These are phyloP conservation scores for Trematosphaeria pertusa DNA, from an alignment of 2,329 filamentous ascomycete genomes.

Conservation along the genomic window DNA sequence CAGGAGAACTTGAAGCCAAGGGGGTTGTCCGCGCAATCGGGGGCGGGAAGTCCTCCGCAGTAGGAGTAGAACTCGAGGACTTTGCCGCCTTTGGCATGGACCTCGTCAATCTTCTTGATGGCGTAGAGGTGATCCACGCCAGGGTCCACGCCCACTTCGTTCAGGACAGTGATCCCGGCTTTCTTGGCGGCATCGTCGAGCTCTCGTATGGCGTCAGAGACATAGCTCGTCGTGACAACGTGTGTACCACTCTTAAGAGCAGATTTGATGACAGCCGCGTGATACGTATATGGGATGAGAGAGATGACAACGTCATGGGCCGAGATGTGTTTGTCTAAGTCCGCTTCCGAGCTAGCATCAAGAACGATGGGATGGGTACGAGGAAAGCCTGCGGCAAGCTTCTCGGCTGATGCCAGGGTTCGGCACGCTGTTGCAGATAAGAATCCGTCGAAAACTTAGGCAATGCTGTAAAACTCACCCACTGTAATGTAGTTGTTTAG, in stretches of 20 bases:
- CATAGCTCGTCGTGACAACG: constrained; percentile 19
- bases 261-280: constrained; percentile 15
- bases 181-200: constrained; percentile 51
- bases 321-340: constrained; percentile 15
- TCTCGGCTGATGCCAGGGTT: constrained; percentile 7
- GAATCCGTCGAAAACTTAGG: not conserved
- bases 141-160: constrained; percentile 24
- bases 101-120: constrained; percentile 16
- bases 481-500: constrained; percentile 16
- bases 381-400: constrained; percentile 9
- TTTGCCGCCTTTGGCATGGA: constrained; percentile 13
- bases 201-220: constrained; percentile 16
- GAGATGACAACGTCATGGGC: constrained; percentile 17
- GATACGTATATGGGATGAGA: constrained; percentile 17
- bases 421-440: constrained; percentile 10
- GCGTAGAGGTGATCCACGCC: constrained; percentile 51
- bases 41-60: constrained; percentile 13
- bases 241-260: constrained; percentile 13
- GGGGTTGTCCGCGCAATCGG: constrained; percentile 11
- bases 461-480: constrained; percentile 5
- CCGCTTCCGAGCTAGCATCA: constrained; percentile 8
- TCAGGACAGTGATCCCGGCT: constrained; percentile 33
- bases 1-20: constrained; percentile 22
- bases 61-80: constrained; percentile 18
- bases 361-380: constrained; percentile 11